Evolutionary conservation across 805 yeast genomes (phyloP), one percentile per base, ranked within the genome.

Genomic region (Saturnispora silvae): DNA sequence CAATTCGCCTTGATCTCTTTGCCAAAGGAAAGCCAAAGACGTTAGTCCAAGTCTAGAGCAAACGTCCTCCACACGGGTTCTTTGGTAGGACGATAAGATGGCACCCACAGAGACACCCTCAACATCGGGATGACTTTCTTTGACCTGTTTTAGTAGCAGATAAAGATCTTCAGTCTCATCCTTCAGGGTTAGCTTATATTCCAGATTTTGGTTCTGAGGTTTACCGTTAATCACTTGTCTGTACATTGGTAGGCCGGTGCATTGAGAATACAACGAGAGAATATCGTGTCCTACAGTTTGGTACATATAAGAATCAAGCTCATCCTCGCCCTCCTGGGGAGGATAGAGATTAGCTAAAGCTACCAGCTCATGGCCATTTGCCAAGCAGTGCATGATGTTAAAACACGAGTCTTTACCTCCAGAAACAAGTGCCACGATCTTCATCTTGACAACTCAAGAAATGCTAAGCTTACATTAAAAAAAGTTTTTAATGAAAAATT

Each of bases 381-480:
- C 67, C n/a, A 82, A 54, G 51, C 97, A 85, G 53, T 92, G 95
- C 27, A 85, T 60, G 13, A 89, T 75, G 53, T 87, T 92, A 57
- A 71, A 92, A 60, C 87, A 85, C 7, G 96, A 87, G 56, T 92
- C 98, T 52, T 92, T 92, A 0, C 98, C 98, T 4, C 98, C 98
- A 1, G 95, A 83, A 0, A 92, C 76, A 17, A 92, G 65, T 0
- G 95, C 98, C 24, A 86, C 82, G 52, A 87, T 83, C 56, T 85
- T 86, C 98, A 92, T 89, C 7, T 14, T 22, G 25, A 23, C 8
- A 6, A 20, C 20, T 14, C 20, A 16, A 28, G 10, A 11, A 13
- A 5, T 7, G 10, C 29, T 26, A n/a, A n/a, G n/a, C n/a, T n/a
- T n/a, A n/a, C n/a, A n/a, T n/a, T n/a, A n/a, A n/a, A n/a, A n/a